Base-by-base conservation (phyloP, 768 basidiomycete genomes). In the Russula compacta region DNA sequence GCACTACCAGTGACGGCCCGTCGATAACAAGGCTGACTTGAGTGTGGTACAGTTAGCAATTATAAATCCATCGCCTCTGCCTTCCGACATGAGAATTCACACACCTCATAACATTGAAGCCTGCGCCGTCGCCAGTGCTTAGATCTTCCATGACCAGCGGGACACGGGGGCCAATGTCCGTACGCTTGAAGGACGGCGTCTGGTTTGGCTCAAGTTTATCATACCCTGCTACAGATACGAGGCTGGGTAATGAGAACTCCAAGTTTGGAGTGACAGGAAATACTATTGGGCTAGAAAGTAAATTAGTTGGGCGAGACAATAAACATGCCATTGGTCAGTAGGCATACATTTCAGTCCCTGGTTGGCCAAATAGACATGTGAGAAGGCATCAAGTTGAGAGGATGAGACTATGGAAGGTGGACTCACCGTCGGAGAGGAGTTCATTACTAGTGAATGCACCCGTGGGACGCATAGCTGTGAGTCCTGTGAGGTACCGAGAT, bases 401-500 rank as follows among this genome's bases (percentile, higher is more conserved):
- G 6, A 48, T 15, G 44, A 8, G n/a, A n/a, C n/a, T n/a, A n/a
- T n/a, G n/a, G n/a, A 21, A 0, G n/a, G 6, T 49, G 7, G 1
- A 55, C 61, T 47, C 50, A 65, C 64, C 43, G 33, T 53, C 21
- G 6, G 48, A 53, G 29, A 55, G 15, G 36, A 32, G 12, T 17
- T 39, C 21, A 6, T 21, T 39, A 14, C 46, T 29, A 6, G 59
- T 21, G 6, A 8, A 17, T 42, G 14, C 38, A 24, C 47, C 24
- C 9, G 38, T 59, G 1, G 15, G 38, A 11, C 29, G 36, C 24
- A 53, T 43, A 1, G 49, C 40, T 35, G 43, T 24, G 32, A 62
- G 49, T 24, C 24, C 19, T 42, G 46, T 4, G 2, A 38, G 15
- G 33, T 57, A 35, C 29, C 15, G 40, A 39, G 44, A 58, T 19